A percentile compares a stretch with the other conserved stretches of the same genome.
phyloP scores from a whole-genome alignment of 148 eudicot genomes.

The Rhododendron vialii region DNA sequence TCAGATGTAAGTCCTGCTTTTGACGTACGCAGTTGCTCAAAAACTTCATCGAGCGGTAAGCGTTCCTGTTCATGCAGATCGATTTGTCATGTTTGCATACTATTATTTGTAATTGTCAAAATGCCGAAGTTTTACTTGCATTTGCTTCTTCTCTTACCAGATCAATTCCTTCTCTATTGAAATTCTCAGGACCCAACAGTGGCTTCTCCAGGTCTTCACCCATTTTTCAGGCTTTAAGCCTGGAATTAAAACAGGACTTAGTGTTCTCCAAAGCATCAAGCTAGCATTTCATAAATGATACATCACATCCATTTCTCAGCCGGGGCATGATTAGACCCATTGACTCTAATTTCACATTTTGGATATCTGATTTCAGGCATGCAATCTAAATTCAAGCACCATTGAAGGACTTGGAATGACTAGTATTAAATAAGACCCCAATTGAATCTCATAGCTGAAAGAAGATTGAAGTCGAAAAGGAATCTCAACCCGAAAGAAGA shows the following conservation, averaged over 20 bases:
- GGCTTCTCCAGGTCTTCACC: conserved; percentile 53
- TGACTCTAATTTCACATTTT: background rate
- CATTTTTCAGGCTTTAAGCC: conserved; percentile 27
- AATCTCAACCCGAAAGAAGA: background rate
- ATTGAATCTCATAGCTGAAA: background rate
- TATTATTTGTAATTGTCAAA: background rate
- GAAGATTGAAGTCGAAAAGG: background rate
- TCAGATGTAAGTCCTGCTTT: conserved; percentile 44
- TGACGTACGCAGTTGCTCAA: conserved; percentile 51
- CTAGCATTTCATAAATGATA: background rate
- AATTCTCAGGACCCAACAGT: conserved; percentile 48
- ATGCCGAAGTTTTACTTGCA: background rate
- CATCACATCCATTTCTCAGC: background rate
- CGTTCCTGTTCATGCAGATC: conserved; percentile 40
- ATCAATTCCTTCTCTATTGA: conserved; percentile 61
- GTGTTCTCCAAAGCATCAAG: background rate
- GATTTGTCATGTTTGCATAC: background rate
- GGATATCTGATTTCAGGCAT: background rate
- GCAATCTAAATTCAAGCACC: background rate
- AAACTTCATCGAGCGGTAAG: conserved; percentile 59
- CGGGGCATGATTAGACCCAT: background rate
- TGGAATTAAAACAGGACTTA: conserved; percentile 10
- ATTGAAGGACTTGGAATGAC: background rate
- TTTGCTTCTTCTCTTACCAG: conserved; percentile 37
- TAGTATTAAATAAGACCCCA: background rate